Evolutionary conservation across 257 asterid genomes (phyloP).

Genomic region (Coffea canephora): DNA sequence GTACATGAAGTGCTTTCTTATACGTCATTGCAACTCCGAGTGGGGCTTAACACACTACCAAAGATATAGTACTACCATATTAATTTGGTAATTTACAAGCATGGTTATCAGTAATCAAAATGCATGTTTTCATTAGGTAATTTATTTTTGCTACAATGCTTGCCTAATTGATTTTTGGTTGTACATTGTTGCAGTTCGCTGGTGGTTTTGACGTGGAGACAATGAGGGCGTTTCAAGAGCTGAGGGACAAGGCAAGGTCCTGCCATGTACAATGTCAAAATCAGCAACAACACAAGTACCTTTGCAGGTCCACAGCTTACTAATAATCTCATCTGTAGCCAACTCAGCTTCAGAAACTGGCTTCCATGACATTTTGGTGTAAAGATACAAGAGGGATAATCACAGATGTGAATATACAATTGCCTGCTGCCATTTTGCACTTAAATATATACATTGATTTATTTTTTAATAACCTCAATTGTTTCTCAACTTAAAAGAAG

Average conservation of each 20-base stretch:
- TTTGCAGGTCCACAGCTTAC: conserved; percentile 46
- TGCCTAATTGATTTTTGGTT: not conserved
- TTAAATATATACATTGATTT: conserved; percentile 10
- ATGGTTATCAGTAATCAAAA: too few species aligned
- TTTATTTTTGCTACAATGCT: too few species aligned
- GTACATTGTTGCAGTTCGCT: conserved; percentile 58
- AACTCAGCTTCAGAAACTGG: conserved; percentile 45
- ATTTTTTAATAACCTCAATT: not conserved
- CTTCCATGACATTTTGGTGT: conserved; percentile 34
- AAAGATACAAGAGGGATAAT: conserved; percentile 16
- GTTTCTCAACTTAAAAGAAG: not conserved
- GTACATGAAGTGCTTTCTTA: too few species aligned
- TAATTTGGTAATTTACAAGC: too few species aligned
- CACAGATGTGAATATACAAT: conserved; percentile 17
- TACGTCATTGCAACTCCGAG: too few species aligned
- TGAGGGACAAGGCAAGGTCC: conserved; percentile 74
- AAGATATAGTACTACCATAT: too few species aligned
- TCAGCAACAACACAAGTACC: conserved; percentile 56
- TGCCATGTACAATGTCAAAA: conserved; percentile 64
- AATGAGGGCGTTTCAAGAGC: conserved; percentile 88
- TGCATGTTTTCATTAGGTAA: not conserved
- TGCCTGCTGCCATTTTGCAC: conserved; percentile 15
- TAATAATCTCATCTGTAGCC: conserved; percentile 41
- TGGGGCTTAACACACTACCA: too few species aligned
- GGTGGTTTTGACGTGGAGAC: conserved; percentile 97